phyloP scores from a whole-genome alignment of 352 stramenopile genomes.

The Globisporangium okanoganense region DNA sequence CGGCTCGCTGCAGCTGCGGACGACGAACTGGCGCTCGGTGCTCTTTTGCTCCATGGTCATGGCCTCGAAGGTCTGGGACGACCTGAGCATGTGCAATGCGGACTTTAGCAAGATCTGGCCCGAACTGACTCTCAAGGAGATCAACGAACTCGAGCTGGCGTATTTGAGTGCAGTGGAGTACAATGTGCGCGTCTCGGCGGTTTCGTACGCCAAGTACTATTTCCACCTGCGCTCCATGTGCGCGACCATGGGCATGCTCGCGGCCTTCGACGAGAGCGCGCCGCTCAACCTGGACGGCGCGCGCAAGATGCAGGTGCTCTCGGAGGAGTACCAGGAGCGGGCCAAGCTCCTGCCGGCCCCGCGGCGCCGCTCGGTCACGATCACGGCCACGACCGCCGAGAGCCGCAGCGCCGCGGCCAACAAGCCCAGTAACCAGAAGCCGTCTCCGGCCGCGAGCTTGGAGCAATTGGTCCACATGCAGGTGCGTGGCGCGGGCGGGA shows the following conservation, averaged over 20 bases:
- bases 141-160: slow-evolving; percentile 95
- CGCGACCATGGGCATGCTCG: slow-evolving; percentile 82
- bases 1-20: slow-evolving; percentile 67
- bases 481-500: slow-evolving; percentile 57
- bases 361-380: slow-evolving; percentile 74
- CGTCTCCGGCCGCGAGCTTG: slow-evolving; percentile 64
- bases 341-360: slow-evolving; percentile 70
- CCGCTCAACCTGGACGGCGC: slow-evolving; percentile 79
- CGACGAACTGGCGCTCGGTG: slow-evolving; percentile 92
- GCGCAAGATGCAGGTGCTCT: slow-evolving; percentile 86
- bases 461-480: slow-evolving; percentile 87
- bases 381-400: slow-evolving; percentile 50
- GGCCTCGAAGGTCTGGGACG: slow-evolving; percentile 97
- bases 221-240: slow-evolving; percentile 96
- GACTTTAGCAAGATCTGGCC: slow-evolving; percentile 95
- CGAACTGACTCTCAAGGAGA: slow-evolving; percentile 89
- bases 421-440: slow-evolving; percentile 31
- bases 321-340: slow-evolving; percentile 83
- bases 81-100: slow-evolving; percentile 97
- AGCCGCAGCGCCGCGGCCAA: slow-evolving; percentile 22
- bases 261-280: slow-evolving; percentile 69
- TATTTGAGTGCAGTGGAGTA: slow-evolving; percentile 90
- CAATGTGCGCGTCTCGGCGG: slow-evolving; percentile 84
- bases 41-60: slow-evolving; percentile 97
- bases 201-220: slow-evolving; percentile 94